Evolutionary conservation across 1,284 basidiomycete species (phyloP), one percentile per base, ranked within the genome.

Genomic region (Melampsora larici-populina): DNA sequence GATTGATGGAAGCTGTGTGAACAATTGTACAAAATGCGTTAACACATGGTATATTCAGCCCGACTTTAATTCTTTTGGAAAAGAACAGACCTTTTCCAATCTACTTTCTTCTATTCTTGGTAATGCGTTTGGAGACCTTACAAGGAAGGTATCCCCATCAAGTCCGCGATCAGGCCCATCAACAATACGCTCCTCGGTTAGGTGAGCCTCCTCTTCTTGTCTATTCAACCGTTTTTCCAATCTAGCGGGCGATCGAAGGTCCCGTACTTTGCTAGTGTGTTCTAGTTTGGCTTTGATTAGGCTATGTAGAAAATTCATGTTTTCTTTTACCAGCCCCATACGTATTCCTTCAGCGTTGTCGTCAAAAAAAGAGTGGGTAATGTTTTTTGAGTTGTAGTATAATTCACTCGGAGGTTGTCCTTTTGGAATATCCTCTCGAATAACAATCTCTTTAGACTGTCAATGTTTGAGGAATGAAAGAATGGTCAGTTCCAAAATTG

Each of bases 271-370:
- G 26, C 55, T 58, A 24, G 55, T 15, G 26, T 58, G 55, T 18
- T 58, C 55, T 29, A 58, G 26, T 58, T 58, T 58, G 21, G n/a
- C 55, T 58, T 58, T 58, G 55, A 58, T 58, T 58, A 58, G 13
- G 26, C 55, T 58, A 58, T 58, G 55, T 58, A 58, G n/a, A 29
- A 58, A 58, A 8, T n/a, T 58, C 55, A 58, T 58, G 15, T 58
- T n/a, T 58, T 58, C 26, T 29, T 58, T 58, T 18, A 58, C 55
- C 26, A 58, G 26, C 55, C 26, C 13, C 55, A 58, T 58, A 58
- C 26, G 21, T 29, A 58, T 5, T 58, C 13, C 26, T 29, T 58
- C 55, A 58, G 55, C 55, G 13, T 58, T 29, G 55, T 58, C 55
- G 3, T 29, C 26, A 29, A 58, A 58, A 13, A 58, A 58, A 24